Base-by-base conservation (phyloP, 495 filamentous ascomycete genomes). In the Penicillium cataractarum region DNA sequence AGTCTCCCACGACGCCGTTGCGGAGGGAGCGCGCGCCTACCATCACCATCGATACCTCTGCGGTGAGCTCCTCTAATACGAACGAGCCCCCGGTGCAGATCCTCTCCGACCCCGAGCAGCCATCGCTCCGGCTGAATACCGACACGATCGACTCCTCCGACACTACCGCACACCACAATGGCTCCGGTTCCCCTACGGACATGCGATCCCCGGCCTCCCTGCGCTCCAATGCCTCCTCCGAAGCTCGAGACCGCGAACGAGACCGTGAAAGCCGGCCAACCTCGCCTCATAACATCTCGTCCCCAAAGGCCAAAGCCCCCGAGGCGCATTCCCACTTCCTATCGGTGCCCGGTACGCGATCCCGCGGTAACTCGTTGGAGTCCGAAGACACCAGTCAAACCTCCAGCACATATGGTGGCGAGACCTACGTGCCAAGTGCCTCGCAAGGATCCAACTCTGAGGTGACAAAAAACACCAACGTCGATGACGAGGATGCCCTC, bases 211-310 rank as follows among this genome's bases (percentile, higher is more conserved):
- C 83, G 0, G 80, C 69, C 6, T 78, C 76, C 37, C 76, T 88
- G 39, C 84, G 86, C 55, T 82, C 80, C 22, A 81, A 85, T 33
- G 80, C 79, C 55, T 92, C 90, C 4, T 92, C 91, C 49, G 92
- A 97, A 61, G 86, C 83, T 68, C 83, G 81, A 64, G 89, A 92
- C 64, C 84, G 80, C 68, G 89, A 39, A 1, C 35, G 29, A 31
- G 29, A 31, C 29, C 29, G 29, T 31, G 29, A 72, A 59, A 91
- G 88, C 69, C 81, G 91, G 57, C 93, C 92, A n/a, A 92, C 89
- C 0, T 96, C 92, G 46, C 90, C 92, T 0, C 93, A 96, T 74
- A 96, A 97, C 76, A 76, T 96, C 55, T 93, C 91, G 6, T 93
- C 90, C 15, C 90, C 89, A 2, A 77, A 83, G 19, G 73, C 78